These are phyloP conservation scores for Penicillium italicum DNA, from an alignment of 2,329 filamentous ascomycete genomes.

Conservation along the genomic window DNA sequence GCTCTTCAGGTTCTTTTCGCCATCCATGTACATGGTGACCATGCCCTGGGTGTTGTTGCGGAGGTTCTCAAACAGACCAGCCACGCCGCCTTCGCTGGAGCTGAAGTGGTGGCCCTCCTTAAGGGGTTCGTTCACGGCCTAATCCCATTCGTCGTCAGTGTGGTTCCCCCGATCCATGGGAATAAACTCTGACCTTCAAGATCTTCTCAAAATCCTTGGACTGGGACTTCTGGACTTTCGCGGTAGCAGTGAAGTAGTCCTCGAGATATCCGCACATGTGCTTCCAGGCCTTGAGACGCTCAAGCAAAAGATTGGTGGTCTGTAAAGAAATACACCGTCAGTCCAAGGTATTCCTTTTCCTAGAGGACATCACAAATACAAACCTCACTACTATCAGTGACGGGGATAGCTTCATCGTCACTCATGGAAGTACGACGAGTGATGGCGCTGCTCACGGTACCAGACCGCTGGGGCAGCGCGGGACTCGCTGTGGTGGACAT, in stretches of 20 bases:
- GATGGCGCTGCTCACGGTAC: constrained; percentile 30
- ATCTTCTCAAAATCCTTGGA: constrained; percentile 95
- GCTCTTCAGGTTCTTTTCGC: constrained; percentile 83
- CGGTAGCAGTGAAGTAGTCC: constrained; percentile 79
- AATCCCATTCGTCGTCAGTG: background rate
- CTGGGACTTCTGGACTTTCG: constrained; percentile 79
- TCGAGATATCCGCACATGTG: constrained; percentile 88
- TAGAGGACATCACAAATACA: constrained; percentile 11
- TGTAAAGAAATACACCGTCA: constrained; percentile 30
- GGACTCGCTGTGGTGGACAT: constrained; percentile 32
- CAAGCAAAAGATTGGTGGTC: constrained; percentile 76
- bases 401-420: constrained; percentile 42
- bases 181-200: constrained; percentile 61
- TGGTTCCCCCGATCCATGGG: background rate
- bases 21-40: constrained; percentile 84
- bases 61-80: constrained; percentile 91
- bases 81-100: constrained; percentile 78
- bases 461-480: constrained; percentile 35
- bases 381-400: constrained; percentile 43
- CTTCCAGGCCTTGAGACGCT: constrained; percentile 92
- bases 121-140: constrained; percentile 81
- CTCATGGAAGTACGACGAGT: constrained; percentile 36
- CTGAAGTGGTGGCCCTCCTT: constrained; percentile 92
- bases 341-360: background rate
- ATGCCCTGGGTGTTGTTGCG: constrained; percentile 75